These are phyloP conservation scores for Vigna hirtella DNA, from an alignment of 306 rosid genomes.

Conservation along the genomic window DNA sequence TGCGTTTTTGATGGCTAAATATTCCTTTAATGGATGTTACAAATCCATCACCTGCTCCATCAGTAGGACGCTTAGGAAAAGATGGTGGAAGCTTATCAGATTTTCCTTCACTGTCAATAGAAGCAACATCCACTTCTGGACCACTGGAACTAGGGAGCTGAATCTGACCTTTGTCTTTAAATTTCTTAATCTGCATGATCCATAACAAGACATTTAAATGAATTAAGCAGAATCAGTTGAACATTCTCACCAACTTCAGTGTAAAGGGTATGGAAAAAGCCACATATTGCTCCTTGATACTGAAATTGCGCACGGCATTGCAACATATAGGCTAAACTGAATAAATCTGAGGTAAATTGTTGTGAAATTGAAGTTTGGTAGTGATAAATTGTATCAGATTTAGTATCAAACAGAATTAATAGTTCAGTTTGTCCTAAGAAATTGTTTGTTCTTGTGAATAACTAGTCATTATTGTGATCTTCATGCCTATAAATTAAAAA, in stretches of 20 bases:
- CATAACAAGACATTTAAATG: conserved; percentile 36
- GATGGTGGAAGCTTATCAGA: conserved; percentile 68
- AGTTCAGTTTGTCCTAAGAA: neutral
- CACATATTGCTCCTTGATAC: neutral
- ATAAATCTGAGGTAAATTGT: neutral
- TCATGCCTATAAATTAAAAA: neutral
- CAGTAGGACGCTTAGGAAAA: conserved; percentile 85
- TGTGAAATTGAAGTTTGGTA: neutral
- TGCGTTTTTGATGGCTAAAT: conserved; percentile 82
- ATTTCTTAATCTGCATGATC: conserved; percentile 79
- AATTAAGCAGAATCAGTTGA: conserved; percentile 29
- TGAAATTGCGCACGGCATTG: neutral
- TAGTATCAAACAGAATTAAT: neutral
- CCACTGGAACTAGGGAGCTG: conserved; percentile 53
- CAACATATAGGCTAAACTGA: neutral
- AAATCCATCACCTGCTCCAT: conserved; percentile 98
- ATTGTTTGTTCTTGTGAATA: neutral
- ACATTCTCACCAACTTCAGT: conserved; percentile 13
- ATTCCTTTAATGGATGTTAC: conserved; percentile 91
- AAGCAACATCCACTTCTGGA: conserved; percentile 65
- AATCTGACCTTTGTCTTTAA: conserved; percentile 80
- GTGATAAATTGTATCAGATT: neutral
- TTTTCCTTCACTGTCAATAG: conserved; percentile 76
- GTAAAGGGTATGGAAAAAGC: neutral
- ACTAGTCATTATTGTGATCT: neutral